Conservation (phyloP, 495 filamentous ascomycete genomes). For the Penicillium desertorum region DNA sequence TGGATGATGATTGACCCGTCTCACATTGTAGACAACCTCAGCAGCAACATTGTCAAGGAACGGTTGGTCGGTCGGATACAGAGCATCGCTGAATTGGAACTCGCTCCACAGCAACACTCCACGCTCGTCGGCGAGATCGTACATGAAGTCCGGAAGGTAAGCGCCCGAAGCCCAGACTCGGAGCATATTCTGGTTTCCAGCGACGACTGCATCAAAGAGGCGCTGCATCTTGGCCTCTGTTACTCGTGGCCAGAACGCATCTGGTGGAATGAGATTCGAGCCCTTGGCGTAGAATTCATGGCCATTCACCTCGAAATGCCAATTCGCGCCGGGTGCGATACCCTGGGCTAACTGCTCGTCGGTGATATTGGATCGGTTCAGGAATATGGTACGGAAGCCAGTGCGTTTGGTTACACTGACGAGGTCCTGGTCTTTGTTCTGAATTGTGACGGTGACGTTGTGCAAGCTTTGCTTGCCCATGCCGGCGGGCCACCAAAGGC, state of each 20-base stretch:
- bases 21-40: slow-evolving; percentile 63
- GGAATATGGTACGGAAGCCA: slow-evolving; percentile 67
- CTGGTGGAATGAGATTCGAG: slow-evolving; percentile 65
- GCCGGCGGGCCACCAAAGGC: slow-evolving; percentile 65
- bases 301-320: slow-evolving; percentile 70
- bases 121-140: slow-evolving; percentile 64
- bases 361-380: slow-evolving; percentile 61
- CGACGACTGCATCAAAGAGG: slow-evolving; percentile 56
- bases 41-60: slow-evolving; percentile 59
- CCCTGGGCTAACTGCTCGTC: slow-evolving; percentile 56
- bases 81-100: slow-evolving; percentile 63
- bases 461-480: slow-evolving; percentile 62
- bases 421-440: slow-evolving; percentile 33
- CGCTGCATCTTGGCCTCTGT: slow-evolving; percentile 53
- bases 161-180: slow-evolving; percentile 65
- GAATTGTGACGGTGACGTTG: slow-evolving; percentile 52
- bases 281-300: slow-evolving; percentile 68
- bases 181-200: slow-evolving; percentile 69
- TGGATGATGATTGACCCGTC: slow-evolving; percentile 65
- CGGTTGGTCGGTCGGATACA: slow-evolving; percentile 56
- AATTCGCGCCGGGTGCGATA: slow-evolving; percentile 63
- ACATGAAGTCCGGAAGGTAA: slow-evolving; percentile 67
- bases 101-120: slow-evolving; percentile 69
- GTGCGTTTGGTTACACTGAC: slow-evolving; percentile 55
- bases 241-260: slow-evolving; percentile 65